Conservation (phyloP, 257 asterid species). For the Nicotiana benthamiana region DNA sequence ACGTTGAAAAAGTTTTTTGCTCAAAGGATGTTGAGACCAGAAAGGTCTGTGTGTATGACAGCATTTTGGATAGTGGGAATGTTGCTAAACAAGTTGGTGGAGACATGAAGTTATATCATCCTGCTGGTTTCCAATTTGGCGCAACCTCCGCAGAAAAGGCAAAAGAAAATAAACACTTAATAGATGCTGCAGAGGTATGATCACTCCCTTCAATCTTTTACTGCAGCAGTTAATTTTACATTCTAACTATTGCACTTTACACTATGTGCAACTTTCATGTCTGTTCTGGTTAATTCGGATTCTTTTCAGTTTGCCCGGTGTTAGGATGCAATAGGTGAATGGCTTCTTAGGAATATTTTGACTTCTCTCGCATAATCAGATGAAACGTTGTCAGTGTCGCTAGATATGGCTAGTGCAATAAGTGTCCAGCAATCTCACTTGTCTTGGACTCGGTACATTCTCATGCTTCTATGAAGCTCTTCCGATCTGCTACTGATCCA, state of each 20-base stretch:
- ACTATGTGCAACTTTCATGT: neutral
- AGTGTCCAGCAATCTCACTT: neutral
- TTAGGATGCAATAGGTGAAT: neutral
- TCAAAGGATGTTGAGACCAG: slow-evolving; percentile 21
- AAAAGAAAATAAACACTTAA: slow-evolving; percentile 29
- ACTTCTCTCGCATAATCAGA: neutral
- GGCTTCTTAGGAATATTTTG: neutral
- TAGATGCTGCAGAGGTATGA: slow-evolving; percentile 35
- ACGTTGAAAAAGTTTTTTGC: slow-evolving; percentile 14
- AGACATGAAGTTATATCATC: slow-evolving; percentile 7
- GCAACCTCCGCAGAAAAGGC: slow-evolving; percentile 26
- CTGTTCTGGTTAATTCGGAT: neutral
- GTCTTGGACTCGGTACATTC: neutral
- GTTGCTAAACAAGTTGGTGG: slow-evolving; percentile 4
- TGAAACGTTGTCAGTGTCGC: neutral
- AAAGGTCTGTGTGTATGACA: slow-evolving; percentile 7
- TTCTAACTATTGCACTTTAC: neutral
- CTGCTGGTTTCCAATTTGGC: slow-evolving; percentile 17
- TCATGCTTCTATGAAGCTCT: neutral
- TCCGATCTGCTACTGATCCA: neutral
- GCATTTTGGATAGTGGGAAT: slow-evolving; percentile 9
- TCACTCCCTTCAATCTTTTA: neutral
- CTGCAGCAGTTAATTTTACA: neutral
- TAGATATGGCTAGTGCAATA: neutral
- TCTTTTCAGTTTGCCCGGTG: slow-evolving; percentile 1